Evolutionary conservation across 768 basidiomycete genomes (phyloP).

Genomic region (Lactarius sp.): DNA sequence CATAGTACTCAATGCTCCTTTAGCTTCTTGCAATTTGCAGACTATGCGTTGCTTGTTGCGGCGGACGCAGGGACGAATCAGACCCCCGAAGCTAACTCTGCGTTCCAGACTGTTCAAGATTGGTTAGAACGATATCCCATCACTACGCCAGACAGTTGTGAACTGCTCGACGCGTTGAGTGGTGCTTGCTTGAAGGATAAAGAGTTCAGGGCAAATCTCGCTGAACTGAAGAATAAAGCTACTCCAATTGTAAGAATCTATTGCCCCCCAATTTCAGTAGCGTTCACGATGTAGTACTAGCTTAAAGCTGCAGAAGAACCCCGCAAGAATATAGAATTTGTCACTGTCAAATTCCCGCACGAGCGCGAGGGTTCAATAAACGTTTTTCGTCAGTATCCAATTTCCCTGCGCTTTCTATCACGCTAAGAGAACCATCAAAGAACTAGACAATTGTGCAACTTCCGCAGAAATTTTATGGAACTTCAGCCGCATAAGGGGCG

Average conservation of each 20-base stretch:
- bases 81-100: not conserved
- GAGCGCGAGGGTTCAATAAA: not conserved
- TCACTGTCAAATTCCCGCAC: not conserved
- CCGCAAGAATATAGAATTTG: not conserved
- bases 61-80: not conserved
- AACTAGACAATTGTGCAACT: too few relatives aligned
- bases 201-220: not conserved
- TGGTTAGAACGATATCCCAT: not conserved
- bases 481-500: too few relatives aligned
- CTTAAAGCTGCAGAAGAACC: not conserved
- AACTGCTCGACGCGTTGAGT: not conserved
- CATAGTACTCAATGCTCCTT: not conserved
- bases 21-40: not conserved
- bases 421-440: too few relatives aligned
- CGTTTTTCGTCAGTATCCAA: not conserved
- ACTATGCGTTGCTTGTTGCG: not conserved
- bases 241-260: not conserved
- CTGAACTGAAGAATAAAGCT: not conserved
- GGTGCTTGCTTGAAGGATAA: not conserved
- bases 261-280: not conserved
- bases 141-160: not conserved
- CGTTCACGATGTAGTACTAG: not conserved
- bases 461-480: too few relatives aligned
- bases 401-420: not conserved
- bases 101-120: not conserved